A percentile compares a stretch with the other conserved stretches of the same genome.
Conservation (phyloP, 495 filamentous ascomycete species). For the Penicillium turbatum region DNA sequence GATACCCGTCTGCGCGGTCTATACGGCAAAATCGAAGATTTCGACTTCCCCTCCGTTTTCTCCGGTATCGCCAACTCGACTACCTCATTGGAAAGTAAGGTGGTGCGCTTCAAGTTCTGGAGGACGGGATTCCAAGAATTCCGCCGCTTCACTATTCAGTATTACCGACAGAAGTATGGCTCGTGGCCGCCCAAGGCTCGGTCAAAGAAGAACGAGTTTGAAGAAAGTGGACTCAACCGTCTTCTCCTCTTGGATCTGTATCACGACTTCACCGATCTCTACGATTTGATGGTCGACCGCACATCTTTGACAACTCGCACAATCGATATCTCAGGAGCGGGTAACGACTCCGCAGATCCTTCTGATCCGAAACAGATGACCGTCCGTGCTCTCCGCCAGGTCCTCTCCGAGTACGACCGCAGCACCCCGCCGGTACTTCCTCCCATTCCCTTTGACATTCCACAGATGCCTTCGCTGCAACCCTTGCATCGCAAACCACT, state of each 20-base stretch:
- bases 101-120: conserved; percentile 82
- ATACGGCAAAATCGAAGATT: conserved; percentile 66
- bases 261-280: conserved; percentile 77
- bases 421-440: conserved; percentile 84
- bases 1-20: conserved; percentile 61
- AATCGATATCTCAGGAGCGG: conserved; percentile 37
- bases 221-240: conserved; percentile 79
- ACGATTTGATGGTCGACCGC: conserved; percentile 85
- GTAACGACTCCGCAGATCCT: conserved; percentile 17
- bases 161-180: conserved; percentile 81
- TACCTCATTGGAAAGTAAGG: conserved; percentile 64
- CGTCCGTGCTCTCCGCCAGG: conserved; percentile 58
- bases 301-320: conserved; percentile 49
- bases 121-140: conserved; percentile 65
- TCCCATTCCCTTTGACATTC: conserved; percentile 87
- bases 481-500: conserved; percentile 55
- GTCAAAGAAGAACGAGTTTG: conserved; percentile 88
- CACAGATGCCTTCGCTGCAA: conserved; percentile 67
- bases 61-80: conserved; percentile 81
- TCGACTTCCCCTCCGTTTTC: conserved; percentile 89
- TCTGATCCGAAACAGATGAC: conserved; percentile 43
- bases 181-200: conserved; percentile 90
- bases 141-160: conserved; percentile 67
- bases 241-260: conserved; percentile 78
- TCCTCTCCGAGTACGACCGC: conserved; percentile 82